Percentiles rank a stretch among this genome's conserved stretches.
These are phyloP conservation scores for Papiliotrema flavescens DNA, from an alignment of 1,284 basidiomycete genomes.

Conservation along the genomic window DNA sequence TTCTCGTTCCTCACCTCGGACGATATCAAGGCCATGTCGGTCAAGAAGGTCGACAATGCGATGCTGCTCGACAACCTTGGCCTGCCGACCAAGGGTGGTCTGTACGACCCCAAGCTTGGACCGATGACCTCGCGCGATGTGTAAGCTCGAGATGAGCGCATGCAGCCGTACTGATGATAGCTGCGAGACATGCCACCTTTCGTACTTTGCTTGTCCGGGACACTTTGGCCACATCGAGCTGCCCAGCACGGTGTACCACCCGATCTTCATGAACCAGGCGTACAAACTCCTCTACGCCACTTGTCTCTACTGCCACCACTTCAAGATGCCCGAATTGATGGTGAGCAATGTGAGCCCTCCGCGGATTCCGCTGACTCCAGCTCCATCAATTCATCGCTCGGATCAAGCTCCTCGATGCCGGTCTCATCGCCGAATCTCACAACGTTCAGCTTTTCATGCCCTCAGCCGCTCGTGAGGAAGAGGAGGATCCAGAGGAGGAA, in stretches of 20 bases:
- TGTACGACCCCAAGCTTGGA: constrained; percentile 94
- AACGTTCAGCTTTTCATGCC: constrained; percentile 63
- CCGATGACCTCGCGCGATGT: constrained; percentile 83
- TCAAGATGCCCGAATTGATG: constrained; percentile 73
- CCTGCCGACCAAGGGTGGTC: constrained; percentile 82
- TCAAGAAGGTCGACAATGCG: constrained; percentile 94
- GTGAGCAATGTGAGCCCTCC: constrained; percentile 54
- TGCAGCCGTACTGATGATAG: constrained; percentile 51
- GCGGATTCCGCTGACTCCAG: not conserved
- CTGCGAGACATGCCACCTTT: constrained; percentile 88
- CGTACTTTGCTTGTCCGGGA: constrained; percentile 91
- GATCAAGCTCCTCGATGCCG: constrained; percentile 83
- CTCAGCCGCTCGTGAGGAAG: constrained; percentile 30
- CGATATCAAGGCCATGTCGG: constrained; percentile 88
- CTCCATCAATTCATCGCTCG: constrained; percentile 66
- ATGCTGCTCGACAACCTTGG: constrained; percentile 91
- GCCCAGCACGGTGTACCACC: constrained; percentile 92
- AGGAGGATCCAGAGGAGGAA: constrained; percentile 39
- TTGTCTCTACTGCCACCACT: constrained; percentile 95
- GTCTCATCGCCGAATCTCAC: constrained; percentile 77
- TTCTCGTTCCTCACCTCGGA: constrained; percentile 93
- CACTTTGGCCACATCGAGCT: constrained; percentile 99
- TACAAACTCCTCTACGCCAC: constrained; percentile 81
- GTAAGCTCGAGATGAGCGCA: constrained; percentile 53
- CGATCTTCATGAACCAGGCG: constrained; percentile 91